Base-by-base conservation (phyloP, 805 yeast genomes). In the Metschnikowia orientalis region DNA sequence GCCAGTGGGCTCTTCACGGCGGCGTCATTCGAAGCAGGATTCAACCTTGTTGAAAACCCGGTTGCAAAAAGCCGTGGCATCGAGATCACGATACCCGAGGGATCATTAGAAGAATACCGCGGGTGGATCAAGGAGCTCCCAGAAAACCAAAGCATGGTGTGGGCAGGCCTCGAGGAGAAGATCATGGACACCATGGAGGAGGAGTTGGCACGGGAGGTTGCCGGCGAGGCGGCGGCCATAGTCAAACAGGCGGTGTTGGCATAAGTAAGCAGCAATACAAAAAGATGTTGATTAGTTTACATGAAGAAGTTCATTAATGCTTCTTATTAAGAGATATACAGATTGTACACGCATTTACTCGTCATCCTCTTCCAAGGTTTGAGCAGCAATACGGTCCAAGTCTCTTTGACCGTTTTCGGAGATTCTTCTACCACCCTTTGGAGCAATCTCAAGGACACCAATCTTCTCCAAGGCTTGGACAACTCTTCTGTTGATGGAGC, bases 321-420 rank as follows among this genome's bases (percentile, higher is more conserved):
- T 39, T 39, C 30, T 34, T 40, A 41, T 42, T 42, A 42, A 40
- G 38, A 42, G 44, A 35, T 42, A 42, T 37, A 40, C 40, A 40
- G 40, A 40, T 23, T 28, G 39, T 23, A 26, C 33, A 38, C 36
- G 40, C 41, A 40, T 35, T 42, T 44, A 42, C 45, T 66, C 63
- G 48, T 84, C 94, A 63, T 84, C 92, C 66, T 79, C 80, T 76
- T 88, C 95, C 71, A 85, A 79, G 69, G 95, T 87, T 77, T 88
- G 95, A 70, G 95, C 95, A 67, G 97, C 97, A 71, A 90, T 90
- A 82, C 99, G 97, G 79, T 92, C 99, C 77, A 92, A 84, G 78
- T 92, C 99, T 86, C 98, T 89, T 79, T 90, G 97, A 70, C 99
- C 99, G 75, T 88, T 85, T 69, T 87, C 96, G 50, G 97, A 83